phyloP scores from a whole-genome alignment of 768 basidiomycete species.

The Paxillus ammoniavirescens region DNA sequence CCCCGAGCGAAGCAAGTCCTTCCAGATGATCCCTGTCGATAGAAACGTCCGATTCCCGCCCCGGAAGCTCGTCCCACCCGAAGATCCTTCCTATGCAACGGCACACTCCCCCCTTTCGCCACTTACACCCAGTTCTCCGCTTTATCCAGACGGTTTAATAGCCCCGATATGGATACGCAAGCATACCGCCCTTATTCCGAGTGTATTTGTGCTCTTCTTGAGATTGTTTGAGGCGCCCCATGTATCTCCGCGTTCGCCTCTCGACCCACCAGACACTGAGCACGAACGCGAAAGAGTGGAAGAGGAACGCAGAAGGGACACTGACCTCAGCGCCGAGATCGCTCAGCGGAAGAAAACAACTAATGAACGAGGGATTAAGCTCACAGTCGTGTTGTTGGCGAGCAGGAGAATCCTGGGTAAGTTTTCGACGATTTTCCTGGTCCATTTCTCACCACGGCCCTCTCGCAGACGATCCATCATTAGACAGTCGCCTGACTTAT shows the following conservation, averaged over 20 bases:
- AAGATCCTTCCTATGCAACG: constrained; percentile 53
- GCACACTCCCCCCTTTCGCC: constrained; percentile 94
- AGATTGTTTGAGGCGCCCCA: constrained; percentile 71
- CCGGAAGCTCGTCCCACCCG: constrained; percentile 64
- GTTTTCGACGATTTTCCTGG: constrained; percentile 18
- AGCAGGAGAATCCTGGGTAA: constrained; percentile 82
- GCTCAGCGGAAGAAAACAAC: constrained; percentile 74
- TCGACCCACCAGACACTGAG: constrained; percentile 53
- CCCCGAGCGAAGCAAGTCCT: constrained; percentile 67
- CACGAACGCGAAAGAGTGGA: constrained; percentile 55
- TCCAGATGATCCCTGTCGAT: constrained; percentile 84
- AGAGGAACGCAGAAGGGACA: constrained; percentile 72
- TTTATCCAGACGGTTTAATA: constrained; percentile 93
- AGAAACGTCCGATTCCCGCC: constrained; percentile 85
- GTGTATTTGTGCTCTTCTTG: constrained; percentile 90
- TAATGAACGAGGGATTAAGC: constrained; percentile 85
- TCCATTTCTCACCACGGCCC: neutral
- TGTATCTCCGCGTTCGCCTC: constrained; percentile 46
- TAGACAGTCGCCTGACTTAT: constrained; percentile 82
- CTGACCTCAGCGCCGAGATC: constrained; percentile 78
- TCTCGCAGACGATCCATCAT: constrained; percentile 70
- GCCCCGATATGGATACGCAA: constrained; percentile 98
- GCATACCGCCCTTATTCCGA: constrained; percentile 87
- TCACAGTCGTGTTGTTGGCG: constrained; percentile 93
- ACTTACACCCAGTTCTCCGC: constrained; percentile 80